Evolutionary conservation across 345 rosid species (phyloP), one percentile per base, ranked within the genome.

Genomic region (Pistacia atlantica): DNA sequence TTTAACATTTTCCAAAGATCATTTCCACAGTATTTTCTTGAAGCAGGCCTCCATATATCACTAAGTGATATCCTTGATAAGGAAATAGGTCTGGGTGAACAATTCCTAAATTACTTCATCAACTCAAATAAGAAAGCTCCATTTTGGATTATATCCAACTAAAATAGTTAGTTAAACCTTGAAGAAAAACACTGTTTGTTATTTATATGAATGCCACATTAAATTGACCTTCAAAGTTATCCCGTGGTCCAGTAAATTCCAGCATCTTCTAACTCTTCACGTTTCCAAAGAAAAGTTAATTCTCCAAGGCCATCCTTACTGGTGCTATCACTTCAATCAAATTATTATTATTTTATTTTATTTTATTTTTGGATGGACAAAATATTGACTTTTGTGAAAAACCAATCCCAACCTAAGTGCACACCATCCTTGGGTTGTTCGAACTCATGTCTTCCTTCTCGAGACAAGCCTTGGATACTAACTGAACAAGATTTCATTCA

Each of bases 1-100:
- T 86, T 93, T 45, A 93, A 74, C 80, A 82, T 88, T 83, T 89
- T 89, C 99, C 99, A 93, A 42, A 86, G 46, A 84, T 91, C 82
- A 80, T 88, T 89, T 79, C 91, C 88, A 63, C 90, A 84, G 72
- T 73, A 84, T 85, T 86, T 86, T 82, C 87, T 87, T 31, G 89
- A 79, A 52, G 97, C 97, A 62, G 99, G 98, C 83, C 82, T 93
- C 99, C 99, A 95, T 81, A 91, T 87, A 83, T 95, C 99, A 83
- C 85, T 85, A 57, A 93, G 89, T 75, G 98, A 90, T 85, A 95
- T 91, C 89, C 98, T 93, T 80, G 99, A 90, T 77, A 95, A 87
- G 83, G 84, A 87, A 11, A 80, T 91, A 12, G 97, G 93, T 89
- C 98, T 93, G 90, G 81, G 72, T 37, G 55, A 82, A 82, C 69